Percentiles rank a stretch among this genome's conserved stretches.
Evolutionary conservation across 441 rosid species (phyloP).

Genomic region (Macaranga tanarius): DNA sequence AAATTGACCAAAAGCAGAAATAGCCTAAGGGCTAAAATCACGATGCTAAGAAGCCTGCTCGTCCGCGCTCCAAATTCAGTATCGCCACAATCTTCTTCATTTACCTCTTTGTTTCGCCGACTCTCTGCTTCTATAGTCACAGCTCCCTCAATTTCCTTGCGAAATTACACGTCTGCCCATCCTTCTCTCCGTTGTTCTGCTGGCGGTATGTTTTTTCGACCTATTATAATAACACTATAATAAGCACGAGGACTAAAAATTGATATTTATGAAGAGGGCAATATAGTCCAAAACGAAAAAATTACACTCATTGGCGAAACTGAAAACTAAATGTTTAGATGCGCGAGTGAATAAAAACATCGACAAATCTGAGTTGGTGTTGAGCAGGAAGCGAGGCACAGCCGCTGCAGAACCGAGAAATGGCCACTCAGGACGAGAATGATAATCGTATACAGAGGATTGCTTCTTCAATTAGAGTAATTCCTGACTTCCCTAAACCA

Average conservation of each 20-base stretch:
- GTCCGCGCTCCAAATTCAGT: conserved; percentile 1
- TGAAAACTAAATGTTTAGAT: background rate
- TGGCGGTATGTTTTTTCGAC: background rate
- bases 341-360: background rate
- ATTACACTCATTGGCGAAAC: background rate
- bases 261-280: conserved; percentile 8
- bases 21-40: no score
- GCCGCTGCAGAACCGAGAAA: conserved; percentile 28
- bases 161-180: conserved; percentile 16
- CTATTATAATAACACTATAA: background rate
- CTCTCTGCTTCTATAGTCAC: conserved; percentile 13
- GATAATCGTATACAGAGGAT: conserved; percentile 69
- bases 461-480: conserved; percentile 72
- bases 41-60: conserved; percentile 17
- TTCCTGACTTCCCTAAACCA: conserved; percentile 89
- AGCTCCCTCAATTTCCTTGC: background rate
- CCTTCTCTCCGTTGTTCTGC: conserved; percentile 19
- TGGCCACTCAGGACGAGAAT: conserved; percentile 50
- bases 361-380: background rate
- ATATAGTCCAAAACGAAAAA: background rate
- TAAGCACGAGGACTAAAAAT: background rate
- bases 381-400: conserved; percentile 17
- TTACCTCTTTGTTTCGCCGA: no score
- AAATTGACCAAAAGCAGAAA: no score
- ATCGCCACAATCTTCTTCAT: no score